Conservation (phyloP, 2,329 filamentous ascomycete species). For the Colletotrichum filicis region DNA sequence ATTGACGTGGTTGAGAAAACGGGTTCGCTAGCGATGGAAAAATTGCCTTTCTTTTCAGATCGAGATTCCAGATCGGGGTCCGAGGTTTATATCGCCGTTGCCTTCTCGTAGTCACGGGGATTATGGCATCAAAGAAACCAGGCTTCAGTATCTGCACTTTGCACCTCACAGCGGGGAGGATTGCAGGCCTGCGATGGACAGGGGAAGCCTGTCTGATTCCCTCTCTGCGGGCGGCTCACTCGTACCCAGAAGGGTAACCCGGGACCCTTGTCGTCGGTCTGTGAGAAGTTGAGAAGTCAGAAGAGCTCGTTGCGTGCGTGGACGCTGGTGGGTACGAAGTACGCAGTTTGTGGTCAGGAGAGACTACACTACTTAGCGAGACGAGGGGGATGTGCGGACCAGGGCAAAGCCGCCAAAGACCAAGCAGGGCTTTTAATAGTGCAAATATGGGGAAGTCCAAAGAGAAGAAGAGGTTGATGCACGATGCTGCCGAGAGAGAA, state of each 20-base stretch:
- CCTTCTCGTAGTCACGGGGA: constrained; percentile 13
- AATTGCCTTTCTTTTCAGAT: neutral
- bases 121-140: neutral
- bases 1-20: constrained; percentile 25
- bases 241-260: constrained; percentile 11
- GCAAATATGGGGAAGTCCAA: constrained; percentile 32
- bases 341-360: neutral
- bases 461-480: constrained; percentile 27
- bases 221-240: constrained; percentile 3
- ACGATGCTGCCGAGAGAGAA: constrained; percentile 21
- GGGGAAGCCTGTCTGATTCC: constrained; percentile 26
- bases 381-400: constrained; percentile 13
- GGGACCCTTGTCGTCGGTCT: constrained; percentile 18
- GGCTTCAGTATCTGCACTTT: neutral
- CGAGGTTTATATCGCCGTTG: constrained; percentile 19
- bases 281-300: neutral
- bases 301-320: neutral
- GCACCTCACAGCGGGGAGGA: neutral
- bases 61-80: constrained; percentile 32
- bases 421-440: constrained; percentile 30
- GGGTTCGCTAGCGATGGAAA: constrained; percentile 10
- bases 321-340: too few species aligned
- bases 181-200: constrained; percentile 21
- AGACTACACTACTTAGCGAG: constrained; percentile 3
- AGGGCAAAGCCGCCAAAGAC: constrained; percentile 9